phyloP scores from a whole-genome alignment of 1,284 basidiomycete genomes.

The Ustilago trichophora region DNA sequence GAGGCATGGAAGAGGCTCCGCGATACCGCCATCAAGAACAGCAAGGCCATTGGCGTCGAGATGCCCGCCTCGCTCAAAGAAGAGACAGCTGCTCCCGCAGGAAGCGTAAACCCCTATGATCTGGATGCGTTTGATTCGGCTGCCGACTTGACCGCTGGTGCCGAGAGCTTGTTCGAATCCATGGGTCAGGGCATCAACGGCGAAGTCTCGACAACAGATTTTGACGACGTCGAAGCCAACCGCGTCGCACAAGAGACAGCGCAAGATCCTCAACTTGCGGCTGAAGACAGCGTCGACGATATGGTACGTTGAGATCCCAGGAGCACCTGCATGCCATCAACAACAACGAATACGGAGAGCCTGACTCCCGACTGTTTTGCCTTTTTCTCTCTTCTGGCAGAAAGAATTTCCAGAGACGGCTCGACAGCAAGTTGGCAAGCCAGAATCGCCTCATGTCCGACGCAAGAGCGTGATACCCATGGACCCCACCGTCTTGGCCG shows the following conservation, averaged over 20 bases:
- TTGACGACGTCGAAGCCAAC: slow-evolving; percentile 56
- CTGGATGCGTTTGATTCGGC: slow-evolving; percentile 47
- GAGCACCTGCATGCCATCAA: not conserved
- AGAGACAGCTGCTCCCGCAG: slow-evolving; percentile 52
- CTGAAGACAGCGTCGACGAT: slow-evolving; percentile 48
- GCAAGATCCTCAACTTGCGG: slow-evolving; percentile 16
- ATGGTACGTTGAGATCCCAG: slow-evolving; percentile 38
- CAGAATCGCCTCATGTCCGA: slow-evolving; percentile 54
- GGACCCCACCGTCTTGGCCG: slow-evolving; percentile 66
- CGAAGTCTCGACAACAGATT: slow-evolving; percentile 58
- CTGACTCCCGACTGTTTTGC: slow-evolving; percentile 9
- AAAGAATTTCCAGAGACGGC: slow-evolving; percentile 53
- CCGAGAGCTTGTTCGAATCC: slow-evolving; percentile 34
- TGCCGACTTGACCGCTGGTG: slow-evolving; percentile 41
- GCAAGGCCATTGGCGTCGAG: slow-evolving; percentile 50
- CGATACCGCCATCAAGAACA: slow-evolving; percentile 59
- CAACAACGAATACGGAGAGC: not conserved
- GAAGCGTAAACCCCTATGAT: slow-evolving; percentile 47
- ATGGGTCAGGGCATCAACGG: slow-evolving; percentile 45
- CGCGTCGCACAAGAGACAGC: slow-evolving; percentile 29
- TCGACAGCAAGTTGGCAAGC: slow-evolving; percentile 42
- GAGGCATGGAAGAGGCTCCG: slow-evolving; percentile 61
- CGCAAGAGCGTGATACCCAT: slow-evolving; percentile 68
- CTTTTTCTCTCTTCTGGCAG: slow-evolving; percentile 6
- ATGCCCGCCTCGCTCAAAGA: slow-evolving; percentile 52